Percentiles rank a stretch among this genome's conserved stretches.
Evolutionary conservation across 225 moss, liverwort and hornwort genomes (phyloP).

Genomic region (Antitrichia curtipendula): DNA sequence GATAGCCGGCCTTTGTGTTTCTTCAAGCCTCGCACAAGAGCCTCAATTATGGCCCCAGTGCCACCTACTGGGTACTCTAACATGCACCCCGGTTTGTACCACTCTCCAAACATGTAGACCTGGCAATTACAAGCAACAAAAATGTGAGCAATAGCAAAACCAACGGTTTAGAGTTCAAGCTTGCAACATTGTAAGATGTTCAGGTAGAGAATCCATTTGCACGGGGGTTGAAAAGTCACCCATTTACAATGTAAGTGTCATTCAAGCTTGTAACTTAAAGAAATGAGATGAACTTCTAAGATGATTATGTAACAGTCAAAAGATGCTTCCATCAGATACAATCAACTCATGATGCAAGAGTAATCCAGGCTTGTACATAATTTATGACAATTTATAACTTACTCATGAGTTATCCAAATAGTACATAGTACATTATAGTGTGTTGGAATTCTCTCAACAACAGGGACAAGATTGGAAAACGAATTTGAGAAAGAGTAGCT

Average conservation of each 20-base stretch:
- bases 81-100: constrained; percentile 83
- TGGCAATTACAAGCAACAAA: not conserved
- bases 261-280: not conserved
- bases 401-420: not conserved
- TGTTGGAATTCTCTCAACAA: not conserved
- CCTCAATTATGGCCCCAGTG: constrained; percentile 69
- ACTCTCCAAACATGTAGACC: constrained; percentile 98
- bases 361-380: not conserved
- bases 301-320: not conserved
- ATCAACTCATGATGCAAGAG: not conserved
- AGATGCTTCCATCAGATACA: not conserved
- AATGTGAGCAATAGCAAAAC: not conserved
- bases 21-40: constrained; percentile 83
- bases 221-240: not conserved
- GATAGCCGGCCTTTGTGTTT: constrained; percentile 67
- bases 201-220: not conserved
- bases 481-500: not conserved
- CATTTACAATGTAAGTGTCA: not conserved
- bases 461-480: not conserved
- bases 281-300: not conserved
- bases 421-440: not conserved
- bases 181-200: not conserved
- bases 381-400: not conserved
- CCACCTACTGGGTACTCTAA: constrained; percentile 87
- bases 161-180: not conserved